A percentile compares a stretch with the other conserved stretches of the same genome.
Evolutionary conservation across 768 basidiomycete species (phyloP).

Genomic region (Leccinum arenicola): DNA sequence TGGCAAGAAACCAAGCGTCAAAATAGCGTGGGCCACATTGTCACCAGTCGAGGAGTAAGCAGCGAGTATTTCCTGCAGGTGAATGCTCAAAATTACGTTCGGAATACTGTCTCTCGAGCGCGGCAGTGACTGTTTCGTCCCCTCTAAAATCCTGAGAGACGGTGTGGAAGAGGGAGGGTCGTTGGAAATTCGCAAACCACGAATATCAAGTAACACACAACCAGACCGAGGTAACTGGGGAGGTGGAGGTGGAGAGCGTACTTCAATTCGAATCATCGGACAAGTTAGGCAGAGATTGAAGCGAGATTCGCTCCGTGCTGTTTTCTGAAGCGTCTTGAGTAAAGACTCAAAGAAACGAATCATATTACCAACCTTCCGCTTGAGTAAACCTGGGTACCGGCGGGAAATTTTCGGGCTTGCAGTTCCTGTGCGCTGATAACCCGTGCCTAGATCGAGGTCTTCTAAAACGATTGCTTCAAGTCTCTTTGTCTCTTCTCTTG

Average conservation of each 20-base stretch:
- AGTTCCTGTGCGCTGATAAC: slow-evolving; percentile 34
- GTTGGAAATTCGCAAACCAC: slow-evolving; percentile 44
- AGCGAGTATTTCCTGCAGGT: slow-evolving; percentile 45
- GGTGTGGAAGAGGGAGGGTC: slow-evolving; percentile 19
- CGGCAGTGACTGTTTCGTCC: neutral
- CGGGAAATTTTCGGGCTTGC: slow-evolving; percentile 6
- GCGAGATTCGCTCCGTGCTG: neutral
- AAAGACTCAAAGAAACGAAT: neutral
- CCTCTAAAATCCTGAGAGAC: slow-evolving; percentile 31
- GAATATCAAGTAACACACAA: slow-evolving; percentile 60
- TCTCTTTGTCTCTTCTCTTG: slow-evolving; percentile 38
- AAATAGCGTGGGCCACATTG: slow-evolving; percentile 40
- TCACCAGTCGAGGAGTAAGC: slow-evolving; percentile 45
- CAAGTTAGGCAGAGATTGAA: slow-evolving; percentile 39
- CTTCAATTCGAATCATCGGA: slow-evolving; percentile 61
- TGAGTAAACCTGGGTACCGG: slow-evolving; percentile 2
- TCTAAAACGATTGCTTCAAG: slow-evolving; percentile 54
- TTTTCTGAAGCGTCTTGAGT: slow-evolving; percentile 14
- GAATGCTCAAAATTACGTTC: slow-evolving; percentile 34
- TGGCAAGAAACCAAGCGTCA: slow-evolving; percentile 50
- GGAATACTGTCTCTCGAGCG: slow-evolving; percentile 4
- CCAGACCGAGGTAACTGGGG: slow-evolving; percentile 57
- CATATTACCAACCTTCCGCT: slow-evolving; percentile 17
- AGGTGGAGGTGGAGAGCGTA: slow-evolving; percentile 63
- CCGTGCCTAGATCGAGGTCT: slow-evolving; percentile 54